Base-by-base conservation (phyloP, 768 basidiomycete species). In the Boletellus emodensis region DNA sequence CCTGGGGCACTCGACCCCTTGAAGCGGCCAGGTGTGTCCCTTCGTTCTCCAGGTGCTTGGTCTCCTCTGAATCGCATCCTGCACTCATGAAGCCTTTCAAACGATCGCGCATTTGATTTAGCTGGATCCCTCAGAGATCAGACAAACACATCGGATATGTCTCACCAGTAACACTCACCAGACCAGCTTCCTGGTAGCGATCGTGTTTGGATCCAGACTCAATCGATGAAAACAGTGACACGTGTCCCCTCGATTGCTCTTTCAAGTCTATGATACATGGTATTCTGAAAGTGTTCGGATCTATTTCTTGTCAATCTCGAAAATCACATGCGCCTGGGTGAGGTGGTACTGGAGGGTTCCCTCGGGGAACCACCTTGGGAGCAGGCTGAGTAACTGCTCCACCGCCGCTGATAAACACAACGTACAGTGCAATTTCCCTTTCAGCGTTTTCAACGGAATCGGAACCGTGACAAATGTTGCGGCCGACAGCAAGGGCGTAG, bases 391-490 rank as follows among this genome's bases (percentile, higher is more conserved):
- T 6, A 32, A 44, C 14, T 4, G 20, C 0, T 9, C 24, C 22
- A 18, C 49, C 20, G 38, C 20, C 41, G 32, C 45, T 11, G 36
- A 40, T 6, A 7, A 33, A 18, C 18, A 9, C 32, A 18, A 76
- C 89, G 62, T 59, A 95, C 88, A 99, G 83, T 38, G 74, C 75
- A 62, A 99, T 97, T 75, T 99, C 95, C 77, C 94, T 94, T 72
- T 97, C 83, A 33, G 90, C 90, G 60, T 68, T 89, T 71, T 91
- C 90, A 57, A 92, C 87, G 47, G 88, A 78, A 72, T 93, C 91
- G 45, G 90, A 92, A 51, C 91, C 90, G 66, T 94, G 90, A 76
- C 87, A 90, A 70, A 93, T 87, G 78, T 94, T 95, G 63, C 92
- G 90, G 52, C 94, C 95, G 60, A 94, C 87, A 60, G 93, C 90